phyloP scores from a whole-genome alignment of 164 flowering plant species.

The Stephania cephalantha region DNA sequence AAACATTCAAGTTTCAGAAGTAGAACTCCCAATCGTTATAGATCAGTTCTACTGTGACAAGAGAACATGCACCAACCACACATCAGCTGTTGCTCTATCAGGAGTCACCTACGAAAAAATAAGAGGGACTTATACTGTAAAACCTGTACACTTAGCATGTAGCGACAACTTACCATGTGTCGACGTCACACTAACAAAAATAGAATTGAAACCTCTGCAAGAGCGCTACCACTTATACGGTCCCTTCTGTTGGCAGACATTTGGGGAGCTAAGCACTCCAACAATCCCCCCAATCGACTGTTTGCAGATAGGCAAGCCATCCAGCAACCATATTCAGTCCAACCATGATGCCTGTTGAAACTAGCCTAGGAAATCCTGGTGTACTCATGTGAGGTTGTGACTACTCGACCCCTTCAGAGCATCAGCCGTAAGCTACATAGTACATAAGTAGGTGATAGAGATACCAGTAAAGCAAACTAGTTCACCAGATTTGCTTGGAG shows the following conservation, averaged over 20 bases:
- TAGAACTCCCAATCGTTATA: conserved; percentile 34
- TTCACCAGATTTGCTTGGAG: conserved; percentile 7
- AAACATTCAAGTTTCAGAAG: conserved; percentile 43
- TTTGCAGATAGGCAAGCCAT: conserved; percentile 74
- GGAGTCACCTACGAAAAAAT: conserved; percentile 34
- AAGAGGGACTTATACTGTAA: conserved; percentile 39
- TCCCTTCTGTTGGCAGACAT: conserved; percentile 91
- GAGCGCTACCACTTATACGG: conserved; percentile 24
- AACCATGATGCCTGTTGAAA: conserved; percentile 58
- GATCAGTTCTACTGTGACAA: conserved; percentile 47
- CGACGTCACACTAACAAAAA: conserved; percentile 30
- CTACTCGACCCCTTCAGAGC: conserved; percentile 56
- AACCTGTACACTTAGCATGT: conserved; percentile 39
- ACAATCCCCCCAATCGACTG: conserved; percentile 81
- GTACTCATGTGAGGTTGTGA: conserved; percentile 43
- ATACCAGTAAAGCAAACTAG: conserved; percentile 8
- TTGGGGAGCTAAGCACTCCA: conserved; percentile 72
- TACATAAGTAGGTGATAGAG: conserved; percentile 13
- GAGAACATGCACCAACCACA: conserved; percentile 33
- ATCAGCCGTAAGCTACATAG: conserved; percentile 14
- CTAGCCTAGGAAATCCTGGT: conserved; percentile 16
- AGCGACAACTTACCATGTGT: conserved; percentile 46
- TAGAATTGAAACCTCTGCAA: conserved; percentile 34
- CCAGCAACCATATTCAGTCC: conserved; percentile 56
- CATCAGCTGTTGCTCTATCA: conserved; percentile 43